Base-by-base conservation (phyloP, 177 flowering plant genomes). In the Vitis hybrid region DNA sequence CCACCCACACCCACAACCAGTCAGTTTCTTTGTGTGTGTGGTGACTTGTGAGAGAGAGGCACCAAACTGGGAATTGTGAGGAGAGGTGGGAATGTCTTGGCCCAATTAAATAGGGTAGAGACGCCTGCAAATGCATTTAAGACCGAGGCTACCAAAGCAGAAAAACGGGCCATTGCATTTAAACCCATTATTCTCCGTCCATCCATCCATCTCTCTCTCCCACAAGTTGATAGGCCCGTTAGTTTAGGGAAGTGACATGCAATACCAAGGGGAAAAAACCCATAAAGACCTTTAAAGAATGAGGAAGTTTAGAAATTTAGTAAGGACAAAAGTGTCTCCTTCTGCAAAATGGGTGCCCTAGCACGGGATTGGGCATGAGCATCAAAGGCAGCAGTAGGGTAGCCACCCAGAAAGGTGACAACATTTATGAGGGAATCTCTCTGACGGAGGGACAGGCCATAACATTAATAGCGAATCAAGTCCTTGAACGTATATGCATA, bases 111-210 rank as follows among this genome's bases (percentile, higher is more conserved):
- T 77, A 76, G 62, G 82, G 70, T 47, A 24, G 72, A 75, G 79
- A 9, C 2, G 71, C 14, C 77, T 72, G 81, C 61, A 66, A 64
- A 59, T 60, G 87, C 88, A 84, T 86, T 87, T 80, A 86, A 80
- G 70, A 68, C 75, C 78, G 70, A 85, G 79, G 82, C 92, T 85
- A 82, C 90, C 92, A 82, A 86, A 82, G 80, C 86, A 77, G 72
- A 78, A 80, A 79, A 64, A 75, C 75, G 85, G 91, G 70, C 82
- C 89, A 76, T 28, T 49, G 80, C 86, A 81, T 81, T 81, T 70
- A 81, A 38, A 51, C 20, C 72, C 73, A 58, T 67, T 55, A 33
- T 65, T 75, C 72, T 58, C 68, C 28, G 28, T 24, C 57, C 73
- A 56, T 51, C 47, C 75, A 47, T 38, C 47, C 47, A 1, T 8